Conservation (phyloP, 257 asterid species). For the Nicotiana obtusifolia region DNA sequence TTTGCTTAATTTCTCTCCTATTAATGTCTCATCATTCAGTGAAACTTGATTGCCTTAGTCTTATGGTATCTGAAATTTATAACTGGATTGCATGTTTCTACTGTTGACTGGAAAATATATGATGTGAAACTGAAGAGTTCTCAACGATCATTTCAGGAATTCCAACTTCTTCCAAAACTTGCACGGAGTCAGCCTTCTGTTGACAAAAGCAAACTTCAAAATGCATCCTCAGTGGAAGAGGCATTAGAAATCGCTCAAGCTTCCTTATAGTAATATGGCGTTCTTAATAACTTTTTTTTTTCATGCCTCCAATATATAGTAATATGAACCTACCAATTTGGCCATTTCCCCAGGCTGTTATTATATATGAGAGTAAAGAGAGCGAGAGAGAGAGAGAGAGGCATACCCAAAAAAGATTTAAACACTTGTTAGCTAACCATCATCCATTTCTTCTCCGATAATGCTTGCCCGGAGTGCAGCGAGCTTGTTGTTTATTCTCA, state of each 20-base stretch:
- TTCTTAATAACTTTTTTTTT: background rate
- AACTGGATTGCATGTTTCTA: background rate
- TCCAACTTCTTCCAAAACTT: conserved; percentile 80
- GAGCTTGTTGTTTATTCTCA: background rate
- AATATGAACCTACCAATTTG: background rate
- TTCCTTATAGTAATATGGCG: conserved; percentile 23
- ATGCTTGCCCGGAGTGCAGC: too few relatives aligned
- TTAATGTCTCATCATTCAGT: background rate
- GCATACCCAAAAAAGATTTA: too few relatives aligned
- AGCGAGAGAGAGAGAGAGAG: background rate
- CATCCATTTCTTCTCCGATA: too few relatives aligned
- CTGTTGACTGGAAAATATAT: background rate
- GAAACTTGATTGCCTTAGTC: background rate
- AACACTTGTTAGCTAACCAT: too few relatives aligned
- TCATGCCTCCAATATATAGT: background rate
- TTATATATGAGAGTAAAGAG: background rate
- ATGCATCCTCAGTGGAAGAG: conserved; percentile 82
- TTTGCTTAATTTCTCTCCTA: background rate
- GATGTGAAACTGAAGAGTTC: background rate
- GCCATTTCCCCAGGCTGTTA: background rate
- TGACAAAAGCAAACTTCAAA: conserved; percentile 63
- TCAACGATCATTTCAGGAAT: conserved; percentile 38
- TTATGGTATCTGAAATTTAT: background rate
- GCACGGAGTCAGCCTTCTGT: conserved; percentile 73
- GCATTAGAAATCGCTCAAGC: conserved; percentile 71